These are phyloP conservation scores for Talaromyces sp. DNA, from an alignment of 2,329 filamentous ascomycete species.

Conservation along the genomic window DNA sequence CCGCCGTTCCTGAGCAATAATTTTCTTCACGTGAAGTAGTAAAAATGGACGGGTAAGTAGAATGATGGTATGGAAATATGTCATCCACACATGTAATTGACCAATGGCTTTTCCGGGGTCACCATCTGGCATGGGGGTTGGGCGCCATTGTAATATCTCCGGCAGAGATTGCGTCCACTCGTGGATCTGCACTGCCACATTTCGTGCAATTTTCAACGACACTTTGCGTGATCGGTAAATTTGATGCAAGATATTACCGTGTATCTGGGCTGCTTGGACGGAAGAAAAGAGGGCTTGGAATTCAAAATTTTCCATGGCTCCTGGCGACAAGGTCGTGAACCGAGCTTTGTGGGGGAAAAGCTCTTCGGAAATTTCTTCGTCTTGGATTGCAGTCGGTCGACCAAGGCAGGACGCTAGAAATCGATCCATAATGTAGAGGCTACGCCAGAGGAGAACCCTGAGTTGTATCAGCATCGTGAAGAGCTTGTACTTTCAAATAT, in stretches of 20 bases:
- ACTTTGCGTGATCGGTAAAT: slow-evolving; percentile 62
- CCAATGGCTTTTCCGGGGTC: slow-evolving; percentile 55
- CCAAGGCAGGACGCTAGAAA: slow-evolving; percentile 64
- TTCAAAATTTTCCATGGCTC: slow-evolving; percentile 31
- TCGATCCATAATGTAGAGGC: slow-evolving; percentile 63
- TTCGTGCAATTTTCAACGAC: slow-evolving; percentile 57
- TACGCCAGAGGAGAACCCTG: slow-evolving; percentile 59
- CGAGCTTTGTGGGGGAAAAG: slow-evolving; percentile 33
- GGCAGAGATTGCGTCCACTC: slow-evolving; percentile 53
- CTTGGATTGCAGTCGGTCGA: slow-evolving; percentile 60
- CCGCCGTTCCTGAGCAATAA: slow-evolving; percentile 18
- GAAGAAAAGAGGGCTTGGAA: slow-evolving; percentile 53
- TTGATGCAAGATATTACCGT: slow-evolving; percentile 58
- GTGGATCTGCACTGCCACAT: slow-evolving; percentile 56
- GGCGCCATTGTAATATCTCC: slow-evolving; percentile 52
- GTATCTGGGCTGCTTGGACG: slow-evolving; percentile 57
- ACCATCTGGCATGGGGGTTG: slow-evolving; percentile 44
- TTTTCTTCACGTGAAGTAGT: slow-evolving; percentile 24
- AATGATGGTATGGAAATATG: slow-evolving; percentile 63
- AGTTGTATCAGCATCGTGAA: background rate
- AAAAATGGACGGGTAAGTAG: slow-evolving; percentile 62
- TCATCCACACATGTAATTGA: slow-evolving; percentile 61
- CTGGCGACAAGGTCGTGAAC: slow-evolving; percentile 4
- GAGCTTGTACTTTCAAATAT: background rate
- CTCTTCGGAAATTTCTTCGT: slow-evolving; percentile 60